These are phyloP conservation scores for Ustanciosporium gigantosporum DNA, from an alignment of 1,284 basidiomycete species.

Conservation along the genomic window DNA sequence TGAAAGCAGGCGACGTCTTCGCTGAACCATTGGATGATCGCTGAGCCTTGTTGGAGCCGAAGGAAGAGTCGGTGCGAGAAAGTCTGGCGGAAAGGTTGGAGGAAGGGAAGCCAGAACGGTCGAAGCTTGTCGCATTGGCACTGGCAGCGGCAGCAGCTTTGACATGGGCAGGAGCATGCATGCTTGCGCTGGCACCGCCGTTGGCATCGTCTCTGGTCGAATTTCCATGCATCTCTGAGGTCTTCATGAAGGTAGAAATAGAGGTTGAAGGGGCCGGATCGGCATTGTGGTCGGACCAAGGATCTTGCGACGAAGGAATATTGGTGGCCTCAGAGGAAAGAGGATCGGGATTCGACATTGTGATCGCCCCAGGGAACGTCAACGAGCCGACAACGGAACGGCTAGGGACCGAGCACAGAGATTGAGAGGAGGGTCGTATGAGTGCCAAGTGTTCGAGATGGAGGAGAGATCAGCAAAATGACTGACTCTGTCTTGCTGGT, in stretches of 20 bases:
- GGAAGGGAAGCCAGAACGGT: slow-evolving; percentile 26
- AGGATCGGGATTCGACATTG: slow-evolving; percentile 13
- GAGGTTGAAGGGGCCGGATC: too few relatives aligned
- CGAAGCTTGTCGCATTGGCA: too few relatives aligned
- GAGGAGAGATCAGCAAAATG: too few relatives aligned
- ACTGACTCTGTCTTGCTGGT: too few relatives aligned
- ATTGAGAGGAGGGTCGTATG: too few relatives aligned
- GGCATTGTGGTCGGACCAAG: slow-evolving; percentile 24
- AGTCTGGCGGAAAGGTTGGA: slow-evolving; percentile 15
- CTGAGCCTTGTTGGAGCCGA: slow-evolving; percentile 8
- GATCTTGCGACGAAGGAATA: slow-evolving; percentile 9
- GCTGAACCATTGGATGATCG: background rate
- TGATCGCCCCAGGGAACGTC: too few relatives aligned
- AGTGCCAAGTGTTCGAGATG: too few relatives aligned
- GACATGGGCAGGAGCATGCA: slow-evolving; percentile 27
- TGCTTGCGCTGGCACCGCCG: slow-evolving; percentile 37
- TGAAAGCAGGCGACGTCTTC: slow-evolving; percentile 5
- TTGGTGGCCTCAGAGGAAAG: background rate
- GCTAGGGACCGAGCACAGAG: too few relatives aligned
- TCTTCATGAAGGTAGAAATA: too few relatives aligned
- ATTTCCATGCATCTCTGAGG: too few relatives aligned
- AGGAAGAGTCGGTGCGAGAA: slow-evolving; percentile 17
- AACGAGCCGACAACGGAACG: too few relatives aligned
- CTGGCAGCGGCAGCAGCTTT: background rate
- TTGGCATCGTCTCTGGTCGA: slow-evolving; percentile 13